phyloP scores from a whole-genome alignment of 2,329 filamentous ascomycete species.

The Arthrobotrys sphaeroides region DNA sequence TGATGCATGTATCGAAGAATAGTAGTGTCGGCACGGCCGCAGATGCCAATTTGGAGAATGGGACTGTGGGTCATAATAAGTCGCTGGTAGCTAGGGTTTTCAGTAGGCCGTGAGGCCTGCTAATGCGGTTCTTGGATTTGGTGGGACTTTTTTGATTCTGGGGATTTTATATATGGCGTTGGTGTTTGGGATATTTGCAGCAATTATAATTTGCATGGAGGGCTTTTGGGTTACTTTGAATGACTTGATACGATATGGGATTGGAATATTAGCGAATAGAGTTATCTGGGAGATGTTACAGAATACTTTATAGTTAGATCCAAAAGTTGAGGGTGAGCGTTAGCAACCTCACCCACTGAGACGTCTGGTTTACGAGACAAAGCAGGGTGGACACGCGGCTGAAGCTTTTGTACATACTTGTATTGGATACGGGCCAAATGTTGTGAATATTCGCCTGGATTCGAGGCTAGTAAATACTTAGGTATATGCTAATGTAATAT shows the following conservation, averaged over 20 bases:
- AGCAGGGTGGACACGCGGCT: background rate
- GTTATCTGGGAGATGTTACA: background rate
- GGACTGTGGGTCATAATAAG: background rate
- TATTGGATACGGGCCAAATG: too few relatives aligned
- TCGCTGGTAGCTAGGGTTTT: background rate
- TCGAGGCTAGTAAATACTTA: too few relatives aligned
- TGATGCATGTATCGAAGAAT: conserved; percentile 9
- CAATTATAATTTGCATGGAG: background rate
- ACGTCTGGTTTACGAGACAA: conserved; percentile 11
- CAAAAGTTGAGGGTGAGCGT: too few relatives aligned
- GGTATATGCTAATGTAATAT: background rate
- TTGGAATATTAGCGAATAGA: background rate
- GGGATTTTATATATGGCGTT: background rate
- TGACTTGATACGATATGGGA: background rate
- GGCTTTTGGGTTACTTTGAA: background rate
- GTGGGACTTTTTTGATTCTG: background rate
- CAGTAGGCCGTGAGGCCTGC: background rate
- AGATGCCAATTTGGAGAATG: conserved; percentile 11
- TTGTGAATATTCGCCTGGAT: too few relatives aligned
- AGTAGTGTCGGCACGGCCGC: conserved; percentile 17
- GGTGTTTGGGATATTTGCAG: background rate
- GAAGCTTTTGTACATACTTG: background rate
- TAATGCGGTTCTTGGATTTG: background rate
- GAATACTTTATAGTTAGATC: too few relatives aligned
- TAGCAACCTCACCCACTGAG: too few relatives aligned